Evolutionary conservation across 352 stramenopile genomes (phyloP).

Genomic region (Halophytophthora batemanensis): DNA sequence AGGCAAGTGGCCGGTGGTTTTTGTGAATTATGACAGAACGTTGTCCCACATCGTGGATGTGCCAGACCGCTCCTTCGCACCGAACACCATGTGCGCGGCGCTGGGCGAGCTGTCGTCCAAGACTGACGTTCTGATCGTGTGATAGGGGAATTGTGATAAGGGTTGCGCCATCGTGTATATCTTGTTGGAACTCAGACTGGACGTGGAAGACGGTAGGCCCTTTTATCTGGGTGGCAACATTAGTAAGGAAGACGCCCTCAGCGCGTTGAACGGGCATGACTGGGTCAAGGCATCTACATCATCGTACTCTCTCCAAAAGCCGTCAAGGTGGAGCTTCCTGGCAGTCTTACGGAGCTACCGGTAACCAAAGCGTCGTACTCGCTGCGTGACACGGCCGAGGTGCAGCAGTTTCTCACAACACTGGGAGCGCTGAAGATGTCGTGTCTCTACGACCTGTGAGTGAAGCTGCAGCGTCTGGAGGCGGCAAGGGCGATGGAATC

Average conservation of each 20-base stretch:
- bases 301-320: constrained; percentile 57
- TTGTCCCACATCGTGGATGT: constrained; percentile 79
- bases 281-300: constrained; percentile 55
- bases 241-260: constrained; percentile 74
- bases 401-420: constrained; percentile 54
- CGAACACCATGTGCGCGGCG: constrained; percentile 52
- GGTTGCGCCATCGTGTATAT: constrained; percentile 73
- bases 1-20: constrained; percentile 68
- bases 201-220: constrained; percentile 63
- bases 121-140: neutral
- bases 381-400: constrained; percentile 50
- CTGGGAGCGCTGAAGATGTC: constrained; percentile 34
- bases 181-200: constrained; percentile 57
- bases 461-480: neutral
- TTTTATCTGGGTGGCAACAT: constrained; percentile 83
- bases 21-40: constrained; percentile 77
- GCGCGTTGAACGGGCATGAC: constrained; percentile 39
- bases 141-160: constrained; percentile 78
- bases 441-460: constrained; percentile 27
- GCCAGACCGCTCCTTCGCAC: constrained; percentile 63
- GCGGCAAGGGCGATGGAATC: too few species aligned
- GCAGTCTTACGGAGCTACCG: constrained; percentile 42
- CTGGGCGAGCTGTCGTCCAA: constrained; percentile 56
- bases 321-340: constrained; percentile 40
- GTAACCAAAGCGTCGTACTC: constrained; percentile 58